Conservation (phyloP, 2,329 filamentous ascomycete genomes). For the Paecilomyces dactylethromorphus region DNA sequence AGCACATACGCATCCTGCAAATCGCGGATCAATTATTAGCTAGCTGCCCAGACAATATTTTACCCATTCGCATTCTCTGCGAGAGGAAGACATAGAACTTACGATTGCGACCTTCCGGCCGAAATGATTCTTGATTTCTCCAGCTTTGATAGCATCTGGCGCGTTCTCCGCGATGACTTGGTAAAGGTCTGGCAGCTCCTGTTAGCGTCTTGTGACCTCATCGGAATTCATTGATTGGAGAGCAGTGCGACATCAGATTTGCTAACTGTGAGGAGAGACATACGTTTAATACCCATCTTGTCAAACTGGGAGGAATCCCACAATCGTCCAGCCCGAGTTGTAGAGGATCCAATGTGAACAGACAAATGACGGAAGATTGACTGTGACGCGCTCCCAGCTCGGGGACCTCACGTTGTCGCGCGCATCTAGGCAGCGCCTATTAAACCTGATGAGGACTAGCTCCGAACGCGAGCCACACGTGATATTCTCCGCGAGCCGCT, state of each 20-base stretch:
- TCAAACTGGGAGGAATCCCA: neutral
- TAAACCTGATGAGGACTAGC: constrained; percentile 13
- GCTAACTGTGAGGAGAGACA: constrained; percentile 10
- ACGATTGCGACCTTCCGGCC: constrained; percentile 97
- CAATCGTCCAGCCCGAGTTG: neutral
- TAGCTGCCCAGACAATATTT: neutral
- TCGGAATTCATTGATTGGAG: neutral
- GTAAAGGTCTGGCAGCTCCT: constrained; percentile 54
- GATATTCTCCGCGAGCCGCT: constrained; percentile 6
- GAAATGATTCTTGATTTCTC: constrained; percentile 98
- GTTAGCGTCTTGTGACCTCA: neutral
- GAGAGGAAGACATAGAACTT: constrained; percentile 32
- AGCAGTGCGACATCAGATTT: neutral
- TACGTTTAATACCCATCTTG: constrained; percentile 48
- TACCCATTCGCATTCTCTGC: neutral
- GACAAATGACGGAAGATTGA: neutral
- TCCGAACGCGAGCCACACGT: constrained; percentile 7
- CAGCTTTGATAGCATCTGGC: constrained; percentile 90
- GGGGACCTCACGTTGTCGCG: neutral
- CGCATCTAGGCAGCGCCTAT: constrained; percentile 8
- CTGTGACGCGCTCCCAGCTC: neutral
- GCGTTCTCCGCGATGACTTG: constrained; percentile 84
- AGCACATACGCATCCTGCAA: constrained; percentile 51
- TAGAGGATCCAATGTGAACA: neutral
- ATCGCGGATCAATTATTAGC: constrained; percentile 8